These are phyloP conservation scores for Colletotrichum cordylinicola DNA, from an alignment of 2,329 filamentous ascomycete species.

Conservation along the genomic window DNA sequence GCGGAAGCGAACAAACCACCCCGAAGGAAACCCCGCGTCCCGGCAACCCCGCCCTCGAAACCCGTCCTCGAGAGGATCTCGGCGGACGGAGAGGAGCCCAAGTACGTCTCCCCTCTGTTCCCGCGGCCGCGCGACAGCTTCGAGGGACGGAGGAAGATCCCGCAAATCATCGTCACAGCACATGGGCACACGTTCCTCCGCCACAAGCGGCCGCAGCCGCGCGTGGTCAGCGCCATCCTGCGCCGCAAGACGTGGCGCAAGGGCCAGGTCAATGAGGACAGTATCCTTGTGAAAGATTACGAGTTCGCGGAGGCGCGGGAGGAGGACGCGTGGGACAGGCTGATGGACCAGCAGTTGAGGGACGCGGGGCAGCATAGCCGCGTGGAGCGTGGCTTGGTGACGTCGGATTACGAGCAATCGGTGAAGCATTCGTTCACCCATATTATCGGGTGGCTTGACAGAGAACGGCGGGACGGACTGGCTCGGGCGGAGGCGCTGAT, in stretches of 20 bases:
- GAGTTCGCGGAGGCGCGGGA: conserved; percentile 34
- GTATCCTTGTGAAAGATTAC: conserved; percentile 29
- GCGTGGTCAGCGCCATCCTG: conserved; percentile 61
- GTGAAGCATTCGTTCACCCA: conserved; percentile 13
- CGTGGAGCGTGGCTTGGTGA: neutral
- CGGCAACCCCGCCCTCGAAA: conserved; percentile 16
- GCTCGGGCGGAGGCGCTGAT: conserved; percentile 47
- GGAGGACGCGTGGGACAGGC: conserved; percentile 57
- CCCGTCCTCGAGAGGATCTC: conserved; percentile 41
- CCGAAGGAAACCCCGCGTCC: conserved; percentile 24
- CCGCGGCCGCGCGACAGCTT: conserved; percentile 57
- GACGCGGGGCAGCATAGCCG: neutral
- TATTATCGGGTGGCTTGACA: conserved; percentile 26
- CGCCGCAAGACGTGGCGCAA: conserved; percentile 48
- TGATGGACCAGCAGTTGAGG: conserved; percentile 31
- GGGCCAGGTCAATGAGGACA: conserved; percentile 31
- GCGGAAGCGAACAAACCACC: conserved; percentile 16
- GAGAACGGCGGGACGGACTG: conserved; percentile 41
- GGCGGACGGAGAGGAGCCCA: conserved; percentile 39
- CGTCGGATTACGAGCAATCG: neutral
- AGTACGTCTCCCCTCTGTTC: conserved; percentile 52
- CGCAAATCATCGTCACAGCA: conserved; percentile 58
- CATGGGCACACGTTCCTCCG: conserved; percentile 69
- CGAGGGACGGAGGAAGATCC: conserved; percentile 57
- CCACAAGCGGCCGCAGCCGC: conserved; percentile 68